Conservation (phyloP, 148 eudicot species). For the Beta vulgaris region DNA sequence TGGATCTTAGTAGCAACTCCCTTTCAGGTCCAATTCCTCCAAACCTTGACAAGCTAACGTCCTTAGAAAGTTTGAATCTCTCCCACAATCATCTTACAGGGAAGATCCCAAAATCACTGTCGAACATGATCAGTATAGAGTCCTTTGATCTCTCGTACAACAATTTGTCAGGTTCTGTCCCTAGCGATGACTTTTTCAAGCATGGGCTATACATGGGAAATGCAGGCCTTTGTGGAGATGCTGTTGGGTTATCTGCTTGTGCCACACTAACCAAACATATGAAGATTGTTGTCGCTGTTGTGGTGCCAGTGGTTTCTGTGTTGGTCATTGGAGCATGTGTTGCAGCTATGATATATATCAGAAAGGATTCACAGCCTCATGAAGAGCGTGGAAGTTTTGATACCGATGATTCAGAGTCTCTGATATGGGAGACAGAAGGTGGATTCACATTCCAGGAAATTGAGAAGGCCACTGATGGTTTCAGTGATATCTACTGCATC, state of each 20-base stretch:
- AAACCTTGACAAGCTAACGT: slow-evolving; percentile 39
- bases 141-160: slow-evolving; percentile 66
- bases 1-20: slow-evolving; percentile 76
- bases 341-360: slow-evolving; percentile 13
- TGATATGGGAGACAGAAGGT: slow-evolving; percentile 73
- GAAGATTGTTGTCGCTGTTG: slow-evolving; percentile 28
- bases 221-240: slow-evolving; percentile 63
- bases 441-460: slow-evolving; percentile 59
- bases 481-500: slow-evolving; percentile 54
- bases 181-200: slow-evolving; percentile 33
- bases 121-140: slow-evolving; percentile 53
- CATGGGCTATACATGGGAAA: slow-evolving; percentile 51
- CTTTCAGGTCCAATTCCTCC: slow-evolving; percentile 64
- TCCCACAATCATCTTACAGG: slow-evolving; percentile 78
- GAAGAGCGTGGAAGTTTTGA: slow-evolving; percentile 18
- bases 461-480: slow-evolving; percentile 55
- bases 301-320: slow-evolving; percentile 32
- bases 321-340: slow-evolving; percentile 40
- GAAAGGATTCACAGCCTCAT: slow-evolving; percentile 19
- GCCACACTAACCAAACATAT: slow-evolving; percentile 20
- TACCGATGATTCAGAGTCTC: slow-evolving; percentile 31
- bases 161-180: slow-evolving; percentile 57
- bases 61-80: slow-evolving; percentile 54
- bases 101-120: slow-evolving; percentile 45
- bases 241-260: slow-evolving; percentile 52